These are phyloP conservation scores for Wallacemonas sp. DNA, from an alignment of 208 protist species.

Conservation along the genomic window DNA sequence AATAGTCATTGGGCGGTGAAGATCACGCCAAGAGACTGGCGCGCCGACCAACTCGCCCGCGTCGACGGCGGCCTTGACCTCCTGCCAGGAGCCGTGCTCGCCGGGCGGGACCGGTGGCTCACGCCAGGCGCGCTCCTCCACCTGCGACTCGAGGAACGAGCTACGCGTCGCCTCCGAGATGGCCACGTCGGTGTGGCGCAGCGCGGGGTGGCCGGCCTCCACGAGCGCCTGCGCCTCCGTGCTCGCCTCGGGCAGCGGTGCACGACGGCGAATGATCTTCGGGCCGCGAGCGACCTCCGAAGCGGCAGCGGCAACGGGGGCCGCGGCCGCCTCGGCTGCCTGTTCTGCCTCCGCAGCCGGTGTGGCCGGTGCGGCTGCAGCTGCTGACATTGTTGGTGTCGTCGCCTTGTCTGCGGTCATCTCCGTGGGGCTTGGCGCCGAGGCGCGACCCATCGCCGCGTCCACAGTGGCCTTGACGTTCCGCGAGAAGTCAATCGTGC, in stretches of 20 bases:
- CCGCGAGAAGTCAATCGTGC: slow-evolving; percentile 85
- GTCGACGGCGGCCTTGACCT: slow-evolving; percentile 80
- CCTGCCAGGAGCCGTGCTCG: slow-evolving; percentile 85
- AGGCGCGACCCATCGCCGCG: slow-evolving; percentile 5
- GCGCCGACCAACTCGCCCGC: slow-evolving; percentile 64
- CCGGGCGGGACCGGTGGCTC: slow-evolving; percentile 85
- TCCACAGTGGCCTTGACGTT: slow-evolving; percentile 42
- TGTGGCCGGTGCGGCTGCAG: background rate
- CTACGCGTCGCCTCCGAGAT: slow-evolving; percentile 71
- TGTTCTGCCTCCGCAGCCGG: background rate
- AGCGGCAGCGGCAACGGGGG: slow-evolving; percentile 1
- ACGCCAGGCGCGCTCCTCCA: slow-evolving; percentile 87
- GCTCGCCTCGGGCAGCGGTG: slow-evolving; percentile 62
- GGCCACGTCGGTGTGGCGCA: slow-evolving; percentile 59
- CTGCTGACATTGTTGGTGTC: background rate
- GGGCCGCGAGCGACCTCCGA: slow-evolving; percentile 23
- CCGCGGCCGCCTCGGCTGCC: too few relatives aligned
- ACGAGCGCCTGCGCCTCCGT: slow-evolving; percentile 67
- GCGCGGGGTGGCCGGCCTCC: slow-evolving; percentile 73
- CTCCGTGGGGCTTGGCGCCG: slow-evolving; percentile 4
- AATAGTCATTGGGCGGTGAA: slow-evolving; percentile 76
- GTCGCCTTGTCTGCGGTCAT: slow-evolving; percentile 4
- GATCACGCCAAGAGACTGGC: slow-evolving; percentile 44
- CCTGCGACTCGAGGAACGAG: slow-evolving; percentile 80
- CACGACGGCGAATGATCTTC: slow-evolving; percentile 74